Base-by-base conservation (phyloP, 2,329 filamentous ascomycete species). In the Claviceps fusiformis region DNA sequence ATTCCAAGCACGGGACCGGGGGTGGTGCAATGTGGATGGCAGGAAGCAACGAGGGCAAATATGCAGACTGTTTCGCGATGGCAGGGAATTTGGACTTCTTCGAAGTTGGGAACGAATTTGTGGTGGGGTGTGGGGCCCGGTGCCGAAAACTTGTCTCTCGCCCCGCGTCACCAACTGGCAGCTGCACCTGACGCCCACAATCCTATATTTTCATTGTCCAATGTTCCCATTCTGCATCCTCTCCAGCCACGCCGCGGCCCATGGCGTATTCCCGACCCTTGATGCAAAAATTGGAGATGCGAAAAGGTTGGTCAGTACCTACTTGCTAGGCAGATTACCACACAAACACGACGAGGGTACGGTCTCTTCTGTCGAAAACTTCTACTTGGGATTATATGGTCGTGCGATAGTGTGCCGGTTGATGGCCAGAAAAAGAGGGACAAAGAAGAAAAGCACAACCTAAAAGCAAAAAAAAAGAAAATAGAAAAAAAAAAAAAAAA, bases 61-160 rank as follows among this genome's bases (percentile, higher is more conserved):
- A 55, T 6, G 47, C 17, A 52, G 51, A 50, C 49, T 43, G 59
- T 59, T 59, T 64, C 60, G 60, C 59, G 60, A 48, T 58, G 57
- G 57, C 52, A 55, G 59, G 62, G 65, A 69, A 68, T 69, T 69
- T 69, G 62, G 66, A 61, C 62, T 62, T 60, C 24, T 24, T 58
- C 62, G 48, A 50, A 57, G 55, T 61, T 60, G 61, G 46, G 47
- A 60, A 64, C 62, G 67, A 71, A 71, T 68, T 72, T 72, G 69
- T 71, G 70, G 70, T 71, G 70, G 70, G 69, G 70, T 70, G 70
- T 65, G 64, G 64, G 64, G 61, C 63, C 27, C 53, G 57, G 58
- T 61, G 59, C 62, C 61, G 61, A 68, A 66, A 62, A 61, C 53
- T 57, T 17, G 6, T 58, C 57, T 45, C 64, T 62, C 64, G 65